These are phyloP conservation scores for Candida ipomoeae DNA, from an alignment of 805 yeast species.

Conservation along the genomic window DNA sequence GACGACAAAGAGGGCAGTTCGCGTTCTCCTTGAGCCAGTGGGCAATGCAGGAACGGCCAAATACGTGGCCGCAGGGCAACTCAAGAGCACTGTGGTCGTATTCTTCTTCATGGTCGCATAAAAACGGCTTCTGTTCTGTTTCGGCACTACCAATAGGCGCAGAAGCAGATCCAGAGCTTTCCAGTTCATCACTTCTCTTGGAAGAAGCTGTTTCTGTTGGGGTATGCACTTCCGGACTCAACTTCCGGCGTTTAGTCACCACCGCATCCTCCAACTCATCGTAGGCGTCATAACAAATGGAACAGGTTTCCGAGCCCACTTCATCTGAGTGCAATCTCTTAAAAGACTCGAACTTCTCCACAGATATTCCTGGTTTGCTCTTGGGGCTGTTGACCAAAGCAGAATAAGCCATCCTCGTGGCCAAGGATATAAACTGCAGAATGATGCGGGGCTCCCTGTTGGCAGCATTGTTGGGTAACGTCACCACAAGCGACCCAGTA, in stretches of 20 bases:
- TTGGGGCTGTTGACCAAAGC: slow-evolving; percentile 52
- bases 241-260: slow-evolving; percentile 14
- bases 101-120: slow-evolving; percentile 15
- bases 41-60: slow-evolving; percentile 79
- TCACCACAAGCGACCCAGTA: slow-evolving; percentile 57
- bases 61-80: slow-evolving; percentile 82
- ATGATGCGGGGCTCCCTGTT: slow-evolving; percentile 58
- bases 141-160: neutral
- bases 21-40: slow-evolving; percentile 77
- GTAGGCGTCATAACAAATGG: slow-evolving; percentile 62
- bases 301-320: slow-evolving; percentile 40
- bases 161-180: neutral
- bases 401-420: slow-evolving; percentile 65
- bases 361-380: slow-evolving; percentile 49
- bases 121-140: slow-evolving; percentile 7
- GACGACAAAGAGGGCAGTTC: slow-evolving; percentile 86
- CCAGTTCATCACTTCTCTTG: slow-evolving; percentile 3
- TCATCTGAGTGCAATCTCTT: slow-evolving; percentile 29
- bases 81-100: slow-evolving; percentile 58
- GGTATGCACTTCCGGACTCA: slow-evolving; percentile 10
- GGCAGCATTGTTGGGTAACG: slow-evolving; percentile 62
- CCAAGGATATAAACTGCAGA: slow-evolving; percentile 58
- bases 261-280: slow-evolving; percentile 8
- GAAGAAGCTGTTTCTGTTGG: slow-evolving; percentile 12
- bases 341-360: slow-evolving; percentile 49